These are phyloP conservation scores for Rhododendron kiyosumense DNA, from an alignment of 148 eudicot species.

Conservation along the genomic window DNA sequence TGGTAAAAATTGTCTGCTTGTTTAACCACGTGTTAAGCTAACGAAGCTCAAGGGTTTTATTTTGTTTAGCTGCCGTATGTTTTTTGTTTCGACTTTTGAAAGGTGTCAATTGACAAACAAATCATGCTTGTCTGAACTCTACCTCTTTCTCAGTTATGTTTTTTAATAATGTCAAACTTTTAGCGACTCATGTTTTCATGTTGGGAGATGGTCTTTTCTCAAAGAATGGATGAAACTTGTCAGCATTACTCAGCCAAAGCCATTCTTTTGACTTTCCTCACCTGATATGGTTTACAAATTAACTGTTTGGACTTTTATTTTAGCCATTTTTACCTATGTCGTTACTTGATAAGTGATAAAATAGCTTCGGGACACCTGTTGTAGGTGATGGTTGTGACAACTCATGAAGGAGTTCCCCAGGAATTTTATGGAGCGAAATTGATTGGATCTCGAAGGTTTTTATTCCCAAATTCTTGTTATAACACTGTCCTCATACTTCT, in stretches of 20 bases:
- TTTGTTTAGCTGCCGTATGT: not conserved
- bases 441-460: slow-evolving; percentile 84
- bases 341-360: not conserved
- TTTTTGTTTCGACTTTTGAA: not conserved
- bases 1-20: not conserved
- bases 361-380: not conserved
- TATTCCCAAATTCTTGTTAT: not conserved
- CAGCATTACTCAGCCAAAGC: not conserved
- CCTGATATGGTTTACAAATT: not conserved
- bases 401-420: slow-evolving; percentile 96
- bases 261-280: not conserved
- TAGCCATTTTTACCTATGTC: not conserved
- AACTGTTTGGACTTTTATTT: not conserved
- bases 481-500: not conserved
- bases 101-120: not conserved
- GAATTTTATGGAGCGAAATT: slow-evolving; percentile 94
- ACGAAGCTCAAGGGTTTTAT: not conserved
- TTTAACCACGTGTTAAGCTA: not conserved
- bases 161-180: not conserved
- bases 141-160: not conserved
- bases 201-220: not conserved
- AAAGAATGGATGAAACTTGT: not conserved
- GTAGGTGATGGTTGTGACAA: slow-evolving; percentile 94
- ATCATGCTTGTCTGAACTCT: not conserved
- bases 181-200: not conserved